Conservation (phyloP, 768 basidiomycete species). For the Mycena maculata region DNA sequence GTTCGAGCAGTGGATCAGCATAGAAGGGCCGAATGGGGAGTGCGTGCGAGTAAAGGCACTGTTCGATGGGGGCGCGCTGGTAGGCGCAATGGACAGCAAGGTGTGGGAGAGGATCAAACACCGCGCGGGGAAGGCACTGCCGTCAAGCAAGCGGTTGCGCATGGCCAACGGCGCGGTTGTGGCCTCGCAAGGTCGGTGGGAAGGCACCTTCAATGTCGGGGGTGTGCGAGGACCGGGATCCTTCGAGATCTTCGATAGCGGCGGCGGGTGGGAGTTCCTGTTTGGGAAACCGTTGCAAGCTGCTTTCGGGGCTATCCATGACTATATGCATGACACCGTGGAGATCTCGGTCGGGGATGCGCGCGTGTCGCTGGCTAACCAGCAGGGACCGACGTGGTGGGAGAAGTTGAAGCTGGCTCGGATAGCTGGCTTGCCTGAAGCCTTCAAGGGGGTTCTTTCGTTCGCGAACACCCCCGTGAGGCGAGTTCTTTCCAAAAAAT, state of each 20-base stretch:
- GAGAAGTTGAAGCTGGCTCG: neutral
- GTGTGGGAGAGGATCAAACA: slow-evolving; percentile 31
- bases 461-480: slow-evolving; percentile 20
- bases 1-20: slow-evolving; percentile 37
- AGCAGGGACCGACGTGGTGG: neutral
- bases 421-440: neutral
- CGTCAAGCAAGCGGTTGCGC: too few species aligned
- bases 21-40: slow-evolving; percentile 33
- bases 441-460: slow-evolving; percentile 17
- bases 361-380: slow-evolving; percentile 5
- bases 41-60: slow-evolving; percentile 32
- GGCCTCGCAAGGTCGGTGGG: slow-evolving; percentile 35
- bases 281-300: slow-evolving; percentile 35
- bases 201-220: slow-evolving; percentile 32
- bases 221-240: neutral
- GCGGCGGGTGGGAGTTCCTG: too few species aligned
- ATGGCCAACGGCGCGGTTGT: slow-evolving; percentile 48
- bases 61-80: slow-evolving; percentile 48
- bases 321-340: slow-evolving; percentile 29
- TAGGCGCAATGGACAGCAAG: slow-evolving; percentile 38
- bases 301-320: slow-evolving; percentile 28
- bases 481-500: too few species aligned
- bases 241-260: too few species aligned
- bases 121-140: slow-evolving; percentile 17
- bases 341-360: neutral